Percentiles rank a stretch among this genome's conserved stretches.
Evolutionary conservation across 2,329 filamentous ascomycete species (phyloP).

Genomic region (Phialophora macrospora): DNA sequence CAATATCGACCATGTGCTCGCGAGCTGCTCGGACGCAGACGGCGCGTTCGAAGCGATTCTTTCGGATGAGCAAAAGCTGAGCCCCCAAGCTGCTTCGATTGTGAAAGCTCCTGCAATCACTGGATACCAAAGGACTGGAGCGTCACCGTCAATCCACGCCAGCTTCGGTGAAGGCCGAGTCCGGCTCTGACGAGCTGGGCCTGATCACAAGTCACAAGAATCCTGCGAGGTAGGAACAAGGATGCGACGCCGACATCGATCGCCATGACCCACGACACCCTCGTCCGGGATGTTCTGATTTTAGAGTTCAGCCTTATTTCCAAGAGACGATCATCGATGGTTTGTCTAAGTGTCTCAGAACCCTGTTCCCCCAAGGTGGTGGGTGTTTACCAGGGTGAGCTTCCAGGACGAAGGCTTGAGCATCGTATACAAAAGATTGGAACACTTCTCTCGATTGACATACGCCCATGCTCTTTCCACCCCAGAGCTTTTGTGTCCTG

Average conservation of each 20-base stretch:
- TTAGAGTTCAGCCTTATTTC: conserved; percentile 16
- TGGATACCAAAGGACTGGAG: not conserved
- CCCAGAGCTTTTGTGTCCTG: not conserved
- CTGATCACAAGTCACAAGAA: not conserved
- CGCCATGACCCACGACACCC: not conserved
- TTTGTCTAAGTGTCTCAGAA: not conserved
- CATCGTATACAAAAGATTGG: not conserved
- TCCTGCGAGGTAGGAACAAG: not conserved
- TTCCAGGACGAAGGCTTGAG: not conserved
- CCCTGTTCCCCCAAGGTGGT: not conserved
- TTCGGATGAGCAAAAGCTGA: not conserved
- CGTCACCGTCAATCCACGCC: not conserved
- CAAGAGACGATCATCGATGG: conserved; percentile 2
- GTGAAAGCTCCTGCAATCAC: too few relatives aligned
- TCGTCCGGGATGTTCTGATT: conserved; percentile 6
- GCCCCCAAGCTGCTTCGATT: not conserved
- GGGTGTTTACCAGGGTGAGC: not conserved
- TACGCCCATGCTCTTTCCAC: not conserved
- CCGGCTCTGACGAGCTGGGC: not conserved
- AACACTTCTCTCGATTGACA: not conserved
- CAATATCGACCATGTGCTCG: not conserved
- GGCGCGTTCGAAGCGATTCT: not conserved
- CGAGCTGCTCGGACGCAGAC: not conserved
- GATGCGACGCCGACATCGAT: not conserved
- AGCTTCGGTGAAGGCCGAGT: not conserved